A percentile compares a stretch with the other conserved stretches of the same genome.
Conservation (phyloP, 768 basidiomycete species). For the Rickenella mellea region DNA sequence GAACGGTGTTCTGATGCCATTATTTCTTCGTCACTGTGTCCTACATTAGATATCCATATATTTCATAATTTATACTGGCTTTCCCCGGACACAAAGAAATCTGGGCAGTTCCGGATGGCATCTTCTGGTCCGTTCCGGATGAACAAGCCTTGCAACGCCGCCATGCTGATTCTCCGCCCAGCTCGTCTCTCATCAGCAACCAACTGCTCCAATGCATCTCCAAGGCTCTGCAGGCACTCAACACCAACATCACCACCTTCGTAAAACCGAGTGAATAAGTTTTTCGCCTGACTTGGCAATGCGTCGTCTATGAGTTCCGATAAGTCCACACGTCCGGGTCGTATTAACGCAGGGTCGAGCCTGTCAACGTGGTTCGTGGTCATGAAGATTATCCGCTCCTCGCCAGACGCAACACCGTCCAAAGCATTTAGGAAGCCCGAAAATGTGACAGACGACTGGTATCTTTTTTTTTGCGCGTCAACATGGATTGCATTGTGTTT, state of each 20-base stretch:
- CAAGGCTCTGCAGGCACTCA: slow-evolving; percentile 38
- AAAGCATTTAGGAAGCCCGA: slow-evolving; percentile 95
- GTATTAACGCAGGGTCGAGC: slow-evolving; percentile 89
- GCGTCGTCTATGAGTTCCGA: slow-evolving; percentile 81
- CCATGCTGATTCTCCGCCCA: slow-evolving; percentile 81
- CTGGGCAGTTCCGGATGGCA: slow-evolving; percentile 41
- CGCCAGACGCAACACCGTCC: slow-evolving; percentile 95
- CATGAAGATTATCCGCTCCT: slow-evolving; percentile 98
- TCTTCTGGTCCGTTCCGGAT: slow-evolving; percentile 61
- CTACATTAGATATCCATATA: slow-evolving; percentile 1
- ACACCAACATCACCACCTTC: slow-evolving; percentile 32
- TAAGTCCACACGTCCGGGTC: slow-evolving; percentile 92
- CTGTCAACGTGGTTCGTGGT: slow-evolving; percentile 93
- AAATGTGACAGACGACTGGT: slow-evolving; percentile 93
- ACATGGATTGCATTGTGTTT: not conserved
- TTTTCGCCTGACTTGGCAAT: slow-evolving; percentile 65
- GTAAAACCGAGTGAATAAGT: slow-evolving; percentile 81
- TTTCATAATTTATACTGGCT: slow-evolving; percentile 5
- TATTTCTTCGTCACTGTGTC: slow-evolving; percentile 7
- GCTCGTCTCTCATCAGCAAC: slow-evolving; percentile 41
- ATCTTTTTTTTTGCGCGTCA: slow-evolving; percentile 33
- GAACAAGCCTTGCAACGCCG: slow-evolving; percentile 89
- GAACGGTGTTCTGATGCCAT: slow-evolving; percentile 55
- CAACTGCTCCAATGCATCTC: slow-evolving; percentile 39
- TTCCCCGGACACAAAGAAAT: slow-evolving; percentile 22